Percentiles rank a stretch among this genome's conserved stretches.
Evolutionary conservation across 2,329 filamentous ascomycete species (phyloP).

Genomic region (Aspergillus clavatus): DNA sequence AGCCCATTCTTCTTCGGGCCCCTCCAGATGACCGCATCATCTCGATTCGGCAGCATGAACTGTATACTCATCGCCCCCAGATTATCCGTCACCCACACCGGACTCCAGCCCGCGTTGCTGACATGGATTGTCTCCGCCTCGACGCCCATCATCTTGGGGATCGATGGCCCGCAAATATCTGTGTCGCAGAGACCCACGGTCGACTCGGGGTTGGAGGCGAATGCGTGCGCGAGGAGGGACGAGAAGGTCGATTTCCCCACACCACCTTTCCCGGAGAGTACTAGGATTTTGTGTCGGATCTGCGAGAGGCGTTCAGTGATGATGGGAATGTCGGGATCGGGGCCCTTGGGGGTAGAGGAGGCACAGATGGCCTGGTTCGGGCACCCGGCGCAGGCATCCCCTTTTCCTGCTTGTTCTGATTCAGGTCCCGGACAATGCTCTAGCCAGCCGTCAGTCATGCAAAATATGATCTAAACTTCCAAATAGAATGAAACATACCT

Average conservation of each 20-base stretch:
- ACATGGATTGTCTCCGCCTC: conserved; percentile 91
- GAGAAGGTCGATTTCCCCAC: conserved; percentile 96
- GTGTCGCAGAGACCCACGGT: conserved; percentile 96
- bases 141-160: conserved; percentile 99
- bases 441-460: conserved; percentile 14
- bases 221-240: conserved; percentile 79
- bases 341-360: conserved; percentile 86
- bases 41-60: conserved; percentile 91
- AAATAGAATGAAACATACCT: conserved; percentile 38
- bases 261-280: conserved; percentile 90
- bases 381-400: conserved; percentile 86
- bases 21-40: conserved; percentile 96
- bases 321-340: conserved; percentile 86
- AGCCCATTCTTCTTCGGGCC: conserved; percentile 98
- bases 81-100: conserved; percentile 93
- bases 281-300: conserved; percentile 86
- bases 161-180: conserved; percentile 92
- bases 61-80: conserved; percentile 95
- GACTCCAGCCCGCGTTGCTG: conserved; percentile 82
- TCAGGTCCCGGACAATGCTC: conserved; percentile 87
- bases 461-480: neutral
- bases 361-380: conserved; percentile 96
- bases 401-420: conserved; percentile 53
- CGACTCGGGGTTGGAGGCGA: conserved; percentile 71
- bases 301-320: conserved; percentile 77